phyloP scores from a whole-genome alignment of 1,139 yeast species.

The Sugiyamaella neomexicana region DNA sequence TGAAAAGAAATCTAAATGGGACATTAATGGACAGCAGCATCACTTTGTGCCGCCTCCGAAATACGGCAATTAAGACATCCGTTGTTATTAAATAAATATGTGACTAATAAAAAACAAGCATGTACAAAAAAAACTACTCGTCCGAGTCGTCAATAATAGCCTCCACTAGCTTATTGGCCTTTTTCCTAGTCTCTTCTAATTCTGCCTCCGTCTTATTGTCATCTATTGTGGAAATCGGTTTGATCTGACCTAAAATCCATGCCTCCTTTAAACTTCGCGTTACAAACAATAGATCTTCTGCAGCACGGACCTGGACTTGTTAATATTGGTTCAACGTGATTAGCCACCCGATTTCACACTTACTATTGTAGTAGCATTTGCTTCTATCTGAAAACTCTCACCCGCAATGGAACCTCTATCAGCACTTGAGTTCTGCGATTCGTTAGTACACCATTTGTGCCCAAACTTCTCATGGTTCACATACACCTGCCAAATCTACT shows the following conservation, averaged over 20 bases:
- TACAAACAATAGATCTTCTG: constrained; percentile 43
- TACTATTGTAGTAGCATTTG: constrained; percentile 38
- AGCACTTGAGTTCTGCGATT: constrained; percentile 37
- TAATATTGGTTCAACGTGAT: not conserved
- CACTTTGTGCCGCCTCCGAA: constrained; percentile 1
- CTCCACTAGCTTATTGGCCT: constrained; percentile 30
- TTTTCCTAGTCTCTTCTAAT: constrained; percentile 19
- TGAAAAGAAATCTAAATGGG: constrained; percentile 12
- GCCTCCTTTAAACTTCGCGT: constrained; percentile 45
- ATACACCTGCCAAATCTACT: constrained; percentile 33
- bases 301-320: constrained; percentile 37
- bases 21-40: not conserved
- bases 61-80: not conserved
- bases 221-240: constrained; percentile 29
- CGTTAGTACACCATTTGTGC: not conserved
- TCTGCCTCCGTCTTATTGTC: constrained; percentile 22
- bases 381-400: constrained; percentile 40
- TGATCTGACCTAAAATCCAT: constrained; percentile 46
- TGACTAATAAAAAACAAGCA: too few species aligned
- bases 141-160: constrained; percentile 29
- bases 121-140: too few species aligned
- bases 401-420: constrained; percentile 38
- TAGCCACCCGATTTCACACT: not conserved
- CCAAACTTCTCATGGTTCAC: constrained; percentile 16
- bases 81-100: not conserved